Evolutionary conservation across 306 rosid species (phyloP), one percentile per base, ranked within the genome.

Genomic region (Dalbergia oliveri): DNA sequence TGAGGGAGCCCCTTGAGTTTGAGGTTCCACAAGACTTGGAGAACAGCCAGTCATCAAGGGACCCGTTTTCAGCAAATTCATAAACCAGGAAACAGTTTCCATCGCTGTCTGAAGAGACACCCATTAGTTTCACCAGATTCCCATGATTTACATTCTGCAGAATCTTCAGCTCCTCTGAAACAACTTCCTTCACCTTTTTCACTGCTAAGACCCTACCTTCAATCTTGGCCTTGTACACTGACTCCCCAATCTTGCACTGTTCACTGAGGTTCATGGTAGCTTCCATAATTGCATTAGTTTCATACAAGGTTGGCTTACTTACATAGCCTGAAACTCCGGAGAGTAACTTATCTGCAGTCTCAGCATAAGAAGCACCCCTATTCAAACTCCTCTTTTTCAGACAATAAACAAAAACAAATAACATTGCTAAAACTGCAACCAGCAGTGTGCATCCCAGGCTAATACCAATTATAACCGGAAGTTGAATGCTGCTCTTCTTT

Each of bases 131-230:
- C 84, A 91, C 97, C 65, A 94, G 88, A 89, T 92, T 92, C 60
- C 81, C 92, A 80, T 92, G 97, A 77, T 88, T 92, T 78, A 91
- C 91, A 87, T 88, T 92, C 88, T 92, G 97, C 63, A 94, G 72
- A 81, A 92, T 92, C 33, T 86, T 85, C 23, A 92, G 86, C 72
- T 91, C 97, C 87, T 92, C 94, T 0, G 84, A 76, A 35, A 88
- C 85, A 79, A 86, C 93, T 81, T 91, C 86, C 57, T 86, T 80
- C 70, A 83, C 65, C 72, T 80, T 86, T 81, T 94, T 94, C 19
- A 90, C 84, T 2, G 93, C 97, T 6, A 87, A 84, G 58, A 84
- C 69, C 12, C 80, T 72, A 21, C 86, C 92, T 19, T 92, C 82
- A 43, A 92, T 82, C 16, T 82, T 85, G 16, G 90, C 97, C 79